Evolutionary conservation across 371 early-diverging fungal genomes (phyloP).

Genomic region (Mucor irregularis): DNA sequence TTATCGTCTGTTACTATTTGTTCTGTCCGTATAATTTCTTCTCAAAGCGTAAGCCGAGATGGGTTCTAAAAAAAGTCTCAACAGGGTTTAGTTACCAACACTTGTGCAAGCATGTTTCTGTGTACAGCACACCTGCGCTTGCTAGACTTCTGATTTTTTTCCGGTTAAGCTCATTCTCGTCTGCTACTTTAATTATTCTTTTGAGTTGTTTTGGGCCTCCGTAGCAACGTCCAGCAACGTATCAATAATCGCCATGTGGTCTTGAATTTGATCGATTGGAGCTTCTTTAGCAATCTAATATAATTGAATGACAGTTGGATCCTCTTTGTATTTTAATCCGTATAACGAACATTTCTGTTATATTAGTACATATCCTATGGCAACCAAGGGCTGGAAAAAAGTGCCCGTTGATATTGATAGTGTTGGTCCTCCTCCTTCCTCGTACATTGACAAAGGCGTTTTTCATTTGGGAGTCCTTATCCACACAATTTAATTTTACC

Average conservation of each 20-base stretch:
- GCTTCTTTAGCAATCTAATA: not conserved
- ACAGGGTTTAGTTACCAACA: not conserved
- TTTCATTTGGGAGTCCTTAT: too few species aligned
- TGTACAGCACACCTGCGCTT: constrained; percentile 10
- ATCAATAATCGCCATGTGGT: not conserved
- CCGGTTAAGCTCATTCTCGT: not conserved
- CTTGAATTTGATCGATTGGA: not conserved
- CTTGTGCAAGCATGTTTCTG: constrained; percentile 10
- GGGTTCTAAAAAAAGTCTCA: too few species aligned
- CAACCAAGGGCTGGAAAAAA: not conserved
- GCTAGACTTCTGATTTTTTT: constrained; percentile 5
- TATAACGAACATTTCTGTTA: not conserved
- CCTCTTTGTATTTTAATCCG: not conserved
- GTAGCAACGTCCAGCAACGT: not conserved
- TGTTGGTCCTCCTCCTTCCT: too few species aligned
- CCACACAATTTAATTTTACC: too few species aligned
- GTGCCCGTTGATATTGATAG: too few species aligned
- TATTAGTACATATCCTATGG: not conserved
- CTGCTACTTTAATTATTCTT: not conserved
- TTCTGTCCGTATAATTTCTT: too few species aligned
- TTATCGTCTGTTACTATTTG: too few species aligned
- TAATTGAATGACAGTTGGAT: not conserved
- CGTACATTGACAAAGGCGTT: too few species aligned
- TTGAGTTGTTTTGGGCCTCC: not conserved
- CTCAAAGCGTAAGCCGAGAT: too few species aligned